Conservation (phyloP, 1,284 basidiomycete species). For the Fomitopsis betulina region DNA sequence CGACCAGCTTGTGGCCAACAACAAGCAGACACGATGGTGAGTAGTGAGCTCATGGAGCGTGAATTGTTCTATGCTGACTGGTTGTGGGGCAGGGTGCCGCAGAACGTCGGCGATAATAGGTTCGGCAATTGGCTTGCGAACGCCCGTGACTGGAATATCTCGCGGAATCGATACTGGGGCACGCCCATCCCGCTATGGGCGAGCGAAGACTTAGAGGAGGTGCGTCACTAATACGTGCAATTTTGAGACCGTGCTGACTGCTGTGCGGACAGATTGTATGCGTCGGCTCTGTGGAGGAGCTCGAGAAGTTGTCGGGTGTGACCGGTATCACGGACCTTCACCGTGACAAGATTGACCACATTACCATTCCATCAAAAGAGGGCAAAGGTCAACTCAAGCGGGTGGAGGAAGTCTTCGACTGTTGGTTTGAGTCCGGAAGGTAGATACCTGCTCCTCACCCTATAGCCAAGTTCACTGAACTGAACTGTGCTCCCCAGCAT, state of each 20-base stretch:
- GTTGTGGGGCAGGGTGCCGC: constrained; percentile 72
- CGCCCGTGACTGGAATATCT: constrained; percentile 98
- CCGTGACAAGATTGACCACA: constrained; percentile 48
- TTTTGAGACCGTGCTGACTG: neutral
- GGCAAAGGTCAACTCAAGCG: constrained; percentile 88
- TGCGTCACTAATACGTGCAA: constrained; percentile 24
- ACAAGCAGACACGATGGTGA: constrained; percentile 88
- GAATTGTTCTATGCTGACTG: neutral
- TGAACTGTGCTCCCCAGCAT: constrained; percentile 56
- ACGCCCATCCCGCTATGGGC: constrained; percentile 98
- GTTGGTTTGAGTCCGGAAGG: constrained; percentile 99
- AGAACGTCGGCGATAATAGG: constrained; percentile 84
- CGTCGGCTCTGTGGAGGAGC: constrained; percentile 84
- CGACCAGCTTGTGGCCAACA: constrained; percentile 88
- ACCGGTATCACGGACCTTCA: constrained; percentile 91
- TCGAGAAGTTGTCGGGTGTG: constrained; percentile 86
- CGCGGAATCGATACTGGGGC: constrained; percentile 99
- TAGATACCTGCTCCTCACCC: constrained; percentile 29
- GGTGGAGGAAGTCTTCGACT: constrained; percentile 98
- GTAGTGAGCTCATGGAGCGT: constrained; percentile 13
- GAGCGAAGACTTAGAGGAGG: constrained; percentile 91
- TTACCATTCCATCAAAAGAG: constrained; percentile 91
- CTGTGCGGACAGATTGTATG: constrained; percentile 66
- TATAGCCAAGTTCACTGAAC: neutral
- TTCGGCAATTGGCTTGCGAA: constrained; percentile 98